These are phyloP conservation scores for Aspergillus cejpii DNA, from an alignment of 2,329 filamentous ascomycete genomes.

Conservation along the genomic window DNA sequence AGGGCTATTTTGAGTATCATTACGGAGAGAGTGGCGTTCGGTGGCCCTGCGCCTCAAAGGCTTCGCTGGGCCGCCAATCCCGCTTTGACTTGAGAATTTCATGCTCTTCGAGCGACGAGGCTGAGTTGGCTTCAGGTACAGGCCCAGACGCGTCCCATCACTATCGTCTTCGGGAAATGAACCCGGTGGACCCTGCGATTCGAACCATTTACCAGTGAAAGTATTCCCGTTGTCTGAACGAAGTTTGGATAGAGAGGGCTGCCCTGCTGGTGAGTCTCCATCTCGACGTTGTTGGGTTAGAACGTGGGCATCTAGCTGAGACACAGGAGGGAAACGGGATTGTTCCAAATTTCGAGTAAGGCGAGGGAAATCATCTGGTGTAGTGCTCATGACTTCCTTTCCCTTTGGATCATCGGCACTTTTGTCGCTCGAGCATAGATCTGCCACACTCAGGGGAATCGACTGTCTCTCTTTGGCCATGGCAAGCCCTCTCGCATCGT, in stretches of 20 bases:
- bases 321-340: slow-evolving; percentile 33
- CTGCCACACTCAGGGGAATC: slow-evolving; percentile 4
- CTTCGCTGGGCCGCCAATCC: background rate
- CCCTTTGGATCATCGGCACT: slow-evolving; percentile 3
- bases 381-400: background rate
- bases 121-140: background rate
- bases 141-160: background rate
- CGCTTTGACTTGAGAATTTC: slow-evolving; percentile 14
- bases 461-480: background rate
- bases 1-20: background rate
- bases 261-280: slow-evolving; percentile 1
- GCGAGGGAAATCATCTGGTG: slow-evolving; percentile 14
- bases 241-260: background rate
- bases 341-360: slow-evolving; percentile 22
- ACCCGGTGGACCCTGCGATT: slow-evolving; percentile 2
- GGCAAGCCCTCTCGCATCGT: background rate
- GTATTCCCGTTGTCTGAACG: background rate
- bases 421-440: slow-evolving; percentile 10
- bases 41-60: slow-evolving; percentile 26
- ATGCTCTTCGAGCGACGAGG: slow-evolving; percentile 24
- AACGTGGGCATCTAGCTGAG: slow-evolving; percentile 34
- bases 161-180: slow-evolving; percentile 12
- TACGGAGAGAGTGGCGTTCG: slow-evolving; percentile 20
- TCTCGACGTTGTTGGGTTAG: slow-evolving; percentile 19
- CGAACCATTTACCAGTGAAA: background rate